Evolutionary conservation across 1,139 yeast species (phyloP), one percentile per base, ranked within the genome.

Genomic region (Lizanozyma gosingica): DNA sequence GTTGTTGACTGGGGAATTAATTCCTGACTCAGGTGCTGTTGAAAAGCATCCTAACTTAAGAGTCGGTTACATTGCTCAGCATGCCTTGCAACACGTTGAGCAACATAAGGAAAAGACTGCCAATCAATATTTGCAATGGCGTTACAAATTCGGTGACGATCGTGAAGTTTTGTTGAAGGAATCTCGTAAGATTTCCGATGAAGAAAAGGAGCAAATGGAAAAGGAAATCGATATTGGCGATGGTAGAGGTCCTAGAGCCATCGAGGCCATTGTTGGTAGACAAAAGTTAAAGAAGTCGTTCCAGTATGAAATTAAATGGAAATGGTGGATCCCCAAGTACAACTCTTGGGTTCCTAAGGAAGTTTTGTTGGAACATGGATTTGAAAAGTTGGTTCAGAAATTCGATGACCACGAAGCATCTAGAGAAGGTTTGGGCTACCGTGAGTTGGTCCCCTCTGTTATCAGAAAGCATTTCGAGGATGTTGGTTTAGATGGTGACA

Each of bases 331-430:
- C 59, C 97, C 97, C 47, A 88, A 83, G 64, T 87, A 81, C 67
- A 92, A 92, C 67, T 78, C 95, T 35, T 87, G 95, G 94, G 86
- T 92, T 59, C 78, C 96, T 35, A 82, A 83, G 55, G 98, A 92
- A 46, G 67, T 71, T 17, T 72, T 92, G 50, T 56, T 85, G 38
- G 88, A 80, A 54, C 76, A 83, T 46, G 97, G 97, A 4, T 92
- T 90, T 59, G 82, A 74, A 47, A 88, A 88, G 65, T 73, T 92
- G 49, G 81, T 90, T 42, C 97, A 87, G 64, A 85, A 83, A 58
- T 92, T 92, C 57, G 98, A 92, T 65, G 98, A 92, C 64, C 97
- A 88, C 62, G 97, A 92, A 67, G 95, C 98, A 39, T 87, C 97
- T 2, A 82, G 97, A 69, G 97, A 92, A 71, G 98, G 98, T 73